These are phyloP conservation scores for Mychonastes homosphaera DNA, from an alignment of 139 green algal genomes.

Conservation along the genomic window DNA sequence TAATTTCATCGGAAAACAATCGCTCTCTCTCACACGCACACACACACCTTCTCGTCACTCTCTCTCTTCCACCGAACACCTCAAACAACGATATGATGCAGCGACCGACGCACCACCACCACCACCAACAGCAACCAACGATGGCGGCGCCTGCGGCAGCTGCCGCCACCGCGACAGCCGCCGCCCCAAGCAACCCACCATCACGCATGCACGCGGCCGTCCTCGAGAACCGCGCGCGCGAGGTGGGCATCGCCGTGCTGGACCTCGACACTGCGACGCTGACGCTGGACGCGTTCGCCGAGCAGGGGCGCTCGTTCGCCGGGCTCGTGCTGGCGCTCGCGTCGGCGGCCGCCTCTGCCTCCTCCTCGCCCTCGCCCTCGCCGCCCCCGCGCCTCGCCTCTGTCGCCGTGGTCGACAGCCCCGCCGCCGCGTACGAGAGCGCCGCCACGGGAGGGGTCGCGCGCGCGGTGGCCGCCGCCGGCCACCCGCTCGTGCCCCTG, in stretches of 20 bases:
- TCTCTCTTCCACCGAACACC: too few species aligned
- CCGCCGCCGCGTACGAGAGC: slow-evolving; percentile 4
- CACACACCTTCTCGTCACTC: too few species aligned
- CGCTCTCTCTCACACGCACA: too few species aligned
- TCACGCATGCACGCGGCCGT: slow-evolving; percentile 32
- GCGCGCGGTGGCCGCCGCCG: too few species aligned
- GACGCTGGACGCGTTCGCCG: slow-evolving; percentile 42
- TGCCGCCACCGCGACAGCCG: too few species aligned
- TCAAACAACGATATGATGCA: too few species aligned
- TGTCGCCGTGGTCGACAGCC: slow-evolving; percentile 2
- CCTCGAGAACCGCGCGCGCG: slow-evolving; percentile 56
- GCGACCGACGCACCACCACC: too few species aligned
- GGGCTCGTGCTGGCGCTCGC: neutral
- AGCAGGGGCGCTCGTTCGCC: slow-evolving; percentile 15
- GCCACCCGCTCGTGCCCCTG: too few species aligned
- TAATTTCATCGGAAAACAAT: too few species aligned
- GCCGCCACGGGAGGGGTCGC: neutral
- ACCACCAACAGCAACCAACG: too few species aligned
- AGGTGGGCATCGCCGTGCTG: slow-evolving; percentile 53
- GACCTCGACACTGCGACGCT: slow-evolving; percentile 24
- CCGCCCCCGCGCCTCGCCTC: neutral
- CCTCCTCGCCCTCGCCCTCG: neutral
- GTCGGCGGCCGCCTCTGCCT: neutral
- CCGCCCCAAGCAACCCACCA: too few species aligned
- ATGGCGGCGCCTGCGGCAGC: too few species aligned